Base-by-base conservation (phyloP, 768 basidiomycete species). In the Porphyrellus cyaneotinctus region DNA sequence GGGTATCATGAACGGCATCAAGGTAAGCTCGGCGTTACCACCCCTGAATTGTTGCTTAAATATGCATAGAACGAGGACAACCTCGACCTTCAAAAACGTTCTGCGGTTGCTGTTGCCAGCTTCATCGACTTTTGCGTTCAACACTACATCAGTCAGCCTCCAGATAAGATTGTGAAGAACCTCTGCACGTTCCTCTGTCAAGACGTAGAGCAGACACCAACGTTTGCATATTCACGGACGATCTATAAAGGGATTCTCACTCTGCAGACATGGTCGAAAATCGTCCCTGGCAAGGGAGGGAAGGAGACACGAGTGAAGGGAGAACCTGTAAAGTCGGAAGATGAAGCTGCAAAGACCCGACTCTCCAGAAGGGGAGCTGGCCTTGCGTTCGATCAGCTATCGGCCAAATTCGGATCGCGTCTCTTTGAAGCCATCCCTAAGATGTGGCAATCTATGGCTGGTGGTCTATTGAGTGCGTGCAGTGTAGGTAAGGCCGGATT, bases 161-260 rank as follows among this genome's bases (percentile, higher is more conserved):
- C 89, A 1, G 91, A 94, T 62, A 99, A 99, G 76, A 91, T 99
- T 51, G 84, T 98, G 57, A 93, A 92, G 74, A 99, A 99, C 66
- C 81, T 98, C 9, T 95, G 92, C 74, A 94, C 91, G 0, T 98
- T 98, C 72, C 75, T 98, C 6, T 98, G 95, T 64, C 91, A 93
- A 62, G 97, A 99, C 66, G 78, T 81, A 9, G 84, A 87, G 37
- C 81, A 88, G 49, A 97, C 94, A 0, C 97, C 97, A 4, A 86
- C 95, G 2, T 98, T 98, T 65, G 78, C 85, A 1, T 80, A 78
- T 61, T 74, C 76, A 9, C 80, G 83, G 46, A 82, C 81, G 54
- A 67, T 77, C 18, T 70, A 72, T 43, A 80, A 87, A 17, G 93
- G 89, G 1, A 88, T 97, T 35, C 73, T 95, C 18, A 90, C 92